A percentile compares a stretch with the other conserved stretches of the same genome.
These are phyloP conservation scores for Tetrapisispora phaffii DNA, from an alignment of 805 yeast genomes.

Conservation along the genomic window DNA sequence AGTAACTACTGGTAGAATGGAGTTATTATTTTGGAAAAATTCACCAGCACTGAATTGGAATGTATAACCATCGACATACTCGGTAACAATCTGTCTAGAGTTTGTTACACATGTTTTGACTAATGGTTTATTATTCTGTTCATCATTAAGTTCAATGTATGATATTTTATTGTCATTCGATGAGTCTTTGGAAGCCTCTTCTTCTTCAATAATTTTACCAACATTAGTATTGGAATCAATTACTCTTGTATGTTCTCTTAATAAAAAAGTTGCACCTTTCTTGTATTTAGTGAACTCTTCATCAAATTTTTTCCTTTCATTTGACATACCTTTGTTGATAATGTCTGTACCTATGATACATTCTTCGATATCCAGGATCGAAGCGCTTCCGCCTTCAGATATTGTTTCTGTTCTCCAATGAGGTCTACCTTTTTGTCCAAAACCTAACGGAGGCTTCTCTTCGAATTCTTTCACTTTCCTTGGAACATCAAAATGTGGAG, in stretches of 20 bases:
- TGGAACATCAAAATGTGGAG: conserved; percentile 90
- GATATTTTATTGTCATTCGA: conserved; percentile 30
- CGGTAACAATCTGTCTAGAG: conserved; percentile 69
- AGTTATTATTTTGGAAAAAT: conserved; percentile 91
- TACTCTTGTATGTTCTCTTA: conserved; percentile 65
- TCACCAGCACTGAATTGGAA: conserved; percentile 92
- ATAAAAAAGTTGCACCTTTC: conserved; percentile 77
- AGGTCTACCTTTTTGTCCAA: conserved; percentile 78
- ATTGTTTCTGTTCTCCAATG: conserved; percentile 43
- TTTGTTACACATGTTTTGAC: conserved; percentile 71
- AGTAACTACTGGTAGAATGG: conserved; percentile 77
- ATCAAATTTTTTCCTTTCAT: conserved; percentile 53
- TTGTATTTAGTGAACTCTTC: conserved; percentile 40
- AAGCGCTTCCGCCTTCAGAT: conserved; percentile 46
- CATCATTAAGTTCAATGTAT: conserved; percentile 27
- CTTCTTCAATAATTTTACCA: conserved; percentile 29
- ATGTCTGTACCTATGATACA: conserved; percentile 81
- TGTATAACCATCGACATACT: conserved; percentile 59
- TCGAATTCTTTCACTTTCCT: conserved; percentile 37
- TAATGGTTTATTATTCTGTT: conserved; percentile 26
- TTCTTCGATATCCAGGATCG: conserved; percentile 84
- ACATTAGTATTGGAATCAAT: conserved; percentile 18
- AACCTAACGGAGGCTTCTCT: conserved; percentile 68
- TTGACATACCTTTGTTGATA: conserved; percentile 60
- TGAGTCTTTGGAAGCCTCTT: conserved; percentile 39